Base-by-base conservation (phyloP, 228 moss, liverwort and hornwort species). In the Sphagnum magellanicum region DNA sequence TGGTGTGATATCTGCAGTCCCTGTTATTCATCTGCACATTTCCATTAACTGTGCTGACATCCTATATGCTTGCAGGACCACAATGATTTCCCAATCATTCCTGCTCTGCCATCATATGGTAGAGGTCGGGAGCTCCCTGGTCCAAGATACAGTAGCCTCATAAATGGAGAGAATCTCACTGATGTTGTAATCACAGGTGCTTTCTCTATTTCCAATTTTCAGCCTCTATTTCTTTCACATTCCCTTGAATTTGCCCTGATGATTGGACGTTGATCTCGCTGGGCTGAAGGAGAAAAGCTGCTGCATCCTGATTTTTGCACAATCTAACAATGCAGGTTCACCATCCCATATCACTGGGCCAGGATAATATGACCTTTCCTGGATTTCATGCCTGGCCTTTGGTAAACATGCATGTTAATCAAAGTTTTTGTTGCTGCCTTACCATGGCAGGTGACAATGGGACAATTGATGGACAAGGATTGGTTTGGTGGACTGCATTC, bases 381-480 rank as follows among this genome's bases (percentile, higher is more conserved):
- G 32, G 32, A 32, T 32, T 32, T 32, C 32, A 32, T 32, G 32
- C 32, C 32, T 32, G 32, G 32, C 32, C 32, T 32, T 32, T 32
- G 32, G 32, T 32, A 32, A 32, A 32, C 32, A 32, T 32, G 32
- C 32, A 32, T 32, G 32, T 32, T 32, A 32, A 1, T 32, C 32
- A 32, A 32, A 32, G 3, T 32, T 32, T 32, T 32, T 32, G 61
- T 47, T 62, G 61, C 16, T 16, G 61, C 61, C 5, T 62, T 50
- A 53, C 58, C 51, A 78, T 75, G 67, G 79, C 89, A 95, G 96
- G 96, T 81, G 91, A 88, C 6, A 97, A 97, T 73, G 96, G 93
- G 65, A 93, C 90, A 48, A 80, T 97, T 63, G 96, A 97, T 84
- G 96, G 96, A 50, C 91, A 89, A 76, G 96, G 96, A 70, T 75